Evolutionary conservation across 495 filamentous ascomycete genomes (phyloP), one percentile per base, ranked within the genome.

Genomic region (Penicillium macrosclerotiorum): DNA sequence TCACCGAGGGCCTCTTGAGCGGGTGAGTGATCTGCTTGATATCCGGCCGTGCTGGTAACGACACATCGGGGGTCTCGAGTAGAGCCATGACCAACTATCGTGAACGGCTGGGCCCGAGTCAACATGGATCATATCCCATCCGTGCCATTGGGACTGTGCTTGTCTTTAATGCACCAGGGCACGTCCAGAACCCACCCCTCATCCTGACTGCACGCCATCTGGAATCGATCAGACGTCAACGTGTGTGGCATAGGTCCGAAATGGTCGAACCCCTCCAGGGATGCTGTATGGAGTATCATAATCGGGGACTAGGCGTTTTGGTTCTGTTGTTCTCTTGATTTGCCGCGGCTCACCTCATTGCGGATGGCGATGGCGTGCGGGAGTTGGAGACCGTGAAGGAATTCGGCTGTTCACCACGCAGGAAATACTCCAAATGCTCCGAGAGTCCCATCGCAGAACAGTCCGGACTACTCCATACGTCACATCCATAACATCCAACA

Each of bases 291-390:
- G n/a, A n/a, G n/a, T n/a, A n/a, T n/a, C n/a, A n/a, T n/a, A n/a
- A n/a, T n/a, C n/a, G n/a, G n/a, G n/a, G n/a, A n/a, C n/a, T n/a
- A n/a, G n/a, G n/a, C n/a, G n/a, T n/a, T n/a, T n/a, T n/a, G n/a
- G n/a, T n/a, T n/a, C n/a, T n/a, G n/a, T n/a, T n/a, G n/a, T 14
- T 9, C 25, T 36, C n/a, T 14, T 45, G 51, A 58, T 55, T 61
- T 42, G 57, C 19, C 30, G 37, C 43, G 16, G 34, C 42, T 60
- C 46, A 51, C 55, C 51, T 40, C 58, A 62, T 59, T 33, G 35
- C 13, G 19, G 23, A 30, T 9, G 6, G 8, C 20, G 55, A 62
- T 62, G 45, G 39, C 51, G 60, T 55, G n/a, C 37, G 53, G 33
- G 45, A 13, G 45, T 60, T 31, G 41, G 32, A 39, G 37, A 32